Evolutionary conservation across 176 grass and related monocot species (phyloP), one percentile per base, ranked within the genome.

Genomic region (Thinopyrum elongatum): DNA sequence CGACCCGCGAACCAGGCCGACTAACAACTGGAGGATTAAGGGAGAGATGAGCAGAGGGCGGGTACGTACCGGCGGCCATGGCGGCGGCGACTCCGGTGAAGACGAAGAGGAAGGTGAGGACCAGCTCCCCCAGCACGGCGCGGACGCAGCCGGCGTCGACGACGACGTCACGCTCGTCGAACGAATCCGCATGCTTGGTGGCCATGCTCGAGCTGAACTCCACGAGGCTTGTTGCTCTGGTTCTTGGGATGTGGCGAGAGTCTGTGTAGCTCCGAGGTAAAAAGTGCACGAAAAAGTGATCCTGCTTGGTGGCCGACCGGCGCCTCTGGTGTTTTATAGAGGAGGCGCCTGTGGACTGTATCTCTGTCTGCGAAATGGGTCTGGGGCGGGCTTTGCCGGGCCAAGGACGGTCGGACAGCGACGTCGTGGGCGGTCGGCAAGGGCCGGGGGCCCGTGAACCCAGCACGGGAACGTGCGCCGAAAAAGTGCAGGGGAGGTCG

Each of bases 91-190:
- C 97, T 1, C 90, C 97, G 31, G 88, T 89, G 89, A 99, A 96
- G 82, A 99, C 92, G 65, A 99, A 96, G 81, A 99, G 88, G 85
- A 99, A 99, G 69, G 97, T 99, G 79, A 99, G 94, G 65, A 99
- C 86, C n/a, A 94, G 30, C 92, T 99, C 97, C 12, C 94, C 97
- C 36, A 94, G 88, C 70, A 94, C 88, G 77, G 86, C 86, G 70
- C 90, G 86, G 69, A 85, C 90, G 90, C 85, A 88, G 39, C 75
- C 90, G 70, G 86, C 39, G 63, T 46, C 44, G 44, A 46, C 44
- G 3, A 60, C 49, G 49, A 19, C 49, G 16, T 28, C 42, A 23
- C 15, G 11, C 33, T 87, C 13, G 8, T 72, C 74, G 58, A 38
- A 79, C 33, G 80, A 67, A 0, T 87, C 89, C 58, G 80, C 80